Evolutionary conservation across 2,329 filamentous ascomycete genomes (phyloP), one percentile per base, ranked within the genome.

Genomic region (Stachybotrys chartarum): DNA sequence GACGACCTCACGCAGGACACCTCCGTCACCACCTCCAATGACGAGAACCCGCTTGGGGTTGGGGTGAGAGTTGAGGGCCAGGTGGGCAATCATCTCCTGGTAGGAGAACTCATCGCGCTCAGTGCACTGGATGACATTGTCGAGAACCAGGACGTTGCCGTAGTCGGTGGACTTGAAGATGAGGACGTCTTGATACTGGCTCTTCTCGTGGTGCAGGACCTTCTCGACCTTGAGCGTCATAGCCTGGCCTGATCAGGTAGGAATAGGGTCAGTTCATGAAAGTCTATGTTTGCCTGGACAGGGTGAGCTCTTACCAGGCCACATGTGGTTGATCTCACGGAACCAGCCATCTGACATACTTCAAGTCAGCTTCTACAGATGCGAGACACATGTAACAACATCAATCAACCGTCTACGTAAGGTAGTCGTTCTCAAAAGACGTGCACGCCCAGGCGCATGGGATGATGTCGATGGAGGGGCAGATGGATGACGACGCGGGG

Each of bases 71-170:
- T 96, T 94, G 88, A 99, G 91, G 77, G 91, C 94, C 64, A 99
- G 83, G 78, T 99, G 91, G 66, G 93, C 92, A 77, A 99, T 99
- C 94, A 99, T 99, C 84, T 99, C 94, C 82, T 99, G 94, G 85
- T 96, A 96, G 67, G 92, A 91, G 82, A 97, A 99, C 81, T 99
- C 94, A 72, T 99, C 91, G 63, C 93, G 87, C 85, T 99, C 94
- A 65, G 94, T 97, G 84, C 87, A 91, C 79, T 99, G 94, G 75
- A 99, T 96, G 72, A 97, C 94, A 73, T 97, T 97, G 83, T 99
- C 94, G 64, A 99, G 85, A 60, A 99, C 93, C 57, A 99, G 83
- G 59, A 97, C 93, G 70, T 86, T 96, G 75, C 94, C 94, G 75
- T 97, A 89, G 82, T 97, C 86, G 79, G 88, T 96, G 66, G 91